Evolutionary conservation across 2,329 filamentous ascomycete genomes (phyloP), one percentile per base, ranked within the genome.

Genomic region (Beauveria asiatica): DNA sequence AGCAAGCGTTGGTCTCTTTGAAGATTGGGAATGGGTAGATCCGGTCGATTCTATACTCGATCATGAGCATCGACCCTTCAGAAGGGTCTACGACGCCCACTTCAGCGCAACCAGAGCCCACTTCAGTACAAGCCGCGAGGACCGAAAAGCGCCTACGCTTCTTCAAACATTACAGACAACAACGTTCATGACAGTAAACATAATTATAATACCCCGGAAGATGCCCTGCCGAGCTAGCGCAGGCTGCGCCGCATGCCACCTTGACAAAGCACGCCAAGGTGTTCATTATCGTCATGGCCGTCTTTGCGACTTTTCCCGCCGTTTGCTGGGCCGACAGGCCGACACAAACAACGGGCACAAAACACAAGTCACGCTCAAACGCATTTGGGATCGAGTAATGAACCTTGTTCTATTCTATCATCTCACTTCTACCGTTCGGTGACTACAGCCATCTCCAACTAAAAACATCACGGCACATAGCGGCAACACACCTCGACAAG

Each of bases 231-330:
- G 37, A 30, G 39, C 27, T 41, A 16, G 46, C 17, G 42, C 46
- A 46, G 30, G 23, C 44, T 8, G 13, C n/a, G 33, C n/a, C 65
- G 9, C 37, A 67, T 61, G 68, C 68, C 16, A 46, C 66, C 62
- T 68, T 71, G 62, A 65, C 67, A 2, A 16, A 45, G 4, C 42
- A 62, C 30, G 65, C 55, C n/a, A 70, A 71, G 60, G 10, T 65
- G 1, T 66, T 67, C 41, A 62, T 70, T 25, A 66, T 70, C n/a
- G 19, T 66, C 25, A 67, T 69, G 66, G 68, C 69, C 21, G 65
- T 67, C 46, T 69, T 70, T 48, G 60, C 53, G 39, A 67, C 68
- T 2, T 49, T 72, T 72, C 9, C 10, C 30, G 10, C 9, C 30
- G 30, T 33, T 33, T 33, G 30, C 30, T 33, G 10, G 27, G 10